Percentiles rank a stretch among this genome's conserved stretches.
Evolutionary conservation across 2,329 filamentous ascomycete genomes (phyloP).

Genomic region (Penicillium sp.): DNA sequence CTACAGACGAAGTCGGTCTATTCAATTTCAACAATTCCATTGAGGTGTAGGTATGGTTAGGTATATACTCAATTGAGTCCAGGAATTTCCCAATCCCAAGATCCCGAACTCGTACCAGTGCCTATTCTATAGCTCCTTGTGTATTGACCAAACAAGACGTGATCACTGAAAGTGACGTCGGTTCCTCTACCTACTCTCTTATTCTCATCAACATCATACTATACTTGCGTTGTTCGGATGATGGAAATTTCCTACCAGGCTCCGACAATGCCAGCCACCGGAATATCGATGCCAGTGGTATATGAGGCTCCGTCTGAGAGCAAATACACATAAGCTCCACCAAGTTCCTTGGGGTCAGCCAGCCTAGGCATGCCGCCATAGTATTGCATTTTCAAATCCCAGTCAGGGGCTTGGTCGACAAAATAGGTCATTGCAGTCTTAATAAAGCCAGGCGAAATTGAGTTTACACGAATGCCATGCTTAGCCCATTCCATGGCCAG

Average conservation of each 20-base stretch:
- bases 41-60: too few relatives aligned
- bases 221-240: too few relatives aligned
- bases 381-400: slow-evolving; percentile 62
- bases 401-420: slow-evolving; percentile 57
- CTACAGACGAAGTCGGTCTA: too few relatives aligned
- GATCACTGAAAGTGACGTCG: too few relatives aligned
- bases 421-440: slow-evolving; percentile 54
- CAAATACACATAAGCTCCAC: slow-evolving; percentile 62
- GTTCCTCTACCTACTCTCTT: too few relatives aligned
- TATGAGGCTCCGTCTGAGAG: slow-evolving; percentile 52
- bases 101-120: too few relatives aligned
- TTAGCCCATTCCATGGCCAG: slow-evolving; percentile 55
- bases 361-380: slow-evolving; percentile 62
- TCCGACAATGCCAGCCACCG: slow-evolving; percentile 44
- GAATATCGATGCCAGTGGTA: slow-evolving; percentile 43
- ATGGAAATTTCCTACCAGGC: slow-evolving; percentile 25
- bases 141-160: too few relatives aligned
- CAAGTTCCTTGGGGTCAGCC: slow-evolving; percentile 58
- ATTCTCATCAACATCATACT: too few relatives aligned
- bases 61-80: too few relatives aligned
- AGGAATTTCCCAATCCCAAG: too few relatives aligned
- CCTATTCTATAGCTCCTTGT: too few relatives aligned
- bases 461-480: slow-evolving; percentile 46
- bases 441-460: slow-evolving; percentile 52
- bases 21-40: too few relatives aligned